Evolutionary conservation across 345 rosid species (phyloP).

Genomic region (Citrus cavaleriei): DNA sequence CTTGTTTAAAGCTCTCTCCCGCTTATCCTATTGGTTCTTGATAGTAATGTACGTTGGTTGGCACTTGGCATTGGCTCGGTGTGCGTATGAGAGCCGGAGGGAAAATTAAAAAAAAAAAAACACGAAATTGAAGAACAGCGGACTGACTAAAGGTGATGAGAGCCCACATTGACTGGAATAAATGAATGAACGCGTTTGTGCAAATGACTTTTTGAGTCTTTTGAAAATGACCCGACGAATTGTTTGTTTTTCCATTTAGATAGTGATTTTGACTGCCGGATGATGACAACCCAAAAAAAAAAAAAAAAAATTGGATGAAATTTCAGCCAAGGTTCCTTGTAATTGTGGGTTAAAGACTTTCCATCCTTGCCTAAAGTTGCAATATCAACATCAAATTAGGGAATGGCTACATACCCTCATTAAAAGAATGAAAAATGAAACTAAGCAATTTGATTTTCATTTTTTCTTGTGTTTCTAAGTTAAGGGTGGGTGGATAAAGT

Average conservation of each 20-base stretch:
- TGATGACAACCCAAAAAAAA: too few relatives aligned
- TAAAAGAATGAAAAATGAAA: too few relatives aligned
- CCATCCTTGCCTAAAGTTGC: too few relatives aligned
- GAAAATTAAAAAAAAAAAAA: neutral
- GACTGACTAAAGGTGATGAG: too few relatives aligned
- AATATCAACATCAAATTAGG: too few relatives aligned
- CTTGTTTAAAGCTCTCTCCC: too few relatives aligned
- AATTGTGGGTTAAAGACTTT: neutral
- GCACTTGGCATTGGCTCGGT: neutral
- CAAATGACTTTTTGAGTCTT: neutral
- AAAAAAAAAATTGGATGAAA: neutral
- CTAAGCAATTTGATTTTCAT: too few relatives aligned
- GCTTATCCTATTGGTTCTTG: neutral
- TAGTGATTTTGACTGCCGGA: neutral
- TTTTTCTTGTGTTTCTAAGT: too few relatives aligned
- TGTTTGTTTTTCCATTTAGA: neutral
- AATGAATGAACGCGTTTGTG: neutral
- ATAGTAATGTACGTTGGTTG: neutral
- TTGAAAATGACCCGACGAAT: neutral
- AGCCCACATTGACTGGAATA: neutral
- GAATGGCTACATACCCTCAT: too few relatives aligned
- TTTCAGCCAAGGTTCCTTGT: neutral
- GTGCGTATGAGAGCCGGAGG: neutral
- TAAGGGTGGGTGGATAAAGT: too few relatives aligned
- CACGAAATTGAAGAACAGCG: neutral